These are phyloP conservation scores for Aspergillus thermomutatus DNA, from an alignment of 2,329 filamentous ascomycete species.

Conservation along the genomic window DNA sequence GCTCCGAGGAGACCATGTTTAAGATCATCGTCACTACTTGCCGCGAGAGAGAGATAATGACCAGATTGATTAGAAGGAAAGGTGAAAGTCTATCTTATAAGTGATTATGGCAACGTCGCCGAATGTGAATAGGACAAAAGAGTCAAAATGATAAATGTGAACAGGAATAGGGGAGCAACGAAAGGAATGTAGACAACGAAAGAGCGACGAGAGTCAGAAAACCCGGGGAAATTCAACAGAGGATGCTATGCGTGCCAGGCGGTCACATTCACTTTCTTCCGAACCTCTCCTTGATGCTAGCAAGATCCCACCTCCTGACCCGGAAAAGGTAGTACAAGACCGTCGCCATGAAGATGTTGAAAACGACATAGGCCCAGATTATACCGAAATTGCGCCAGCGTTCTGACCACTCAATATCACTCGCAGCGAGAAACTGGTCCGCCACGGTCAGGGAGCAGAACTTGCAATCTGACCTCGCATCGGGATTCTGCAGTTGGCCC, in stretches of 20 bases:
- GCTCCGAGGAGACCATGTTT: too few species aligned
- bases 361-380: constrained; percentile 56
- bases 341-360: constrained; percentile 55
- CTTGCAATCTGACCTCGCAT: constrained; percentile 51
- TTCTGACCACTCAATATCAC: constrained; percentile 52
- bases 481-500: constrained; percentile 53
- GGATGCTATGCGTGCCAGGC: too few species aligned
- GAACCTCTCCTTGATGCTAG: not conserved
- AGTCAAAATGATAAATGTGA: not conserved
- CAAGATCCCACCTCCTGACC: constrained; percentile 23
- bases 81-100: not conserved
- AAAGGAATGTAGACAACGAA: too few species aligned
- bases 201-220: not conserved
- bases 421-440: constrained; percentile 38
- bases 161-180: not conserved
- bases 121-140: not conserved
- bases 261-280: not conserved
- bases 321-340: constrained; percentile 39
- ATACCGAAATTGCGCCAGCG: constrained; percentile 68
- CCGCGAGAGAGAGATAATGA: too few species aligned
- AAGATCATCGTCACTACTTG: too few species aligned
- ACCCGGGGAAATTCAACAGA: too few species aligned
- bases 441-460: constrained; percentile 41
- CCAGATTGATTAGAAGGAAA: too few species aligned
- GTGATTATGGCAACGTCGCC: not conserved